These are phyloP conservation scores for Globisporangium uncinulatum DNA, from an alignment of 352 stramenopile species.

Conservation along the genomic window DNA sequence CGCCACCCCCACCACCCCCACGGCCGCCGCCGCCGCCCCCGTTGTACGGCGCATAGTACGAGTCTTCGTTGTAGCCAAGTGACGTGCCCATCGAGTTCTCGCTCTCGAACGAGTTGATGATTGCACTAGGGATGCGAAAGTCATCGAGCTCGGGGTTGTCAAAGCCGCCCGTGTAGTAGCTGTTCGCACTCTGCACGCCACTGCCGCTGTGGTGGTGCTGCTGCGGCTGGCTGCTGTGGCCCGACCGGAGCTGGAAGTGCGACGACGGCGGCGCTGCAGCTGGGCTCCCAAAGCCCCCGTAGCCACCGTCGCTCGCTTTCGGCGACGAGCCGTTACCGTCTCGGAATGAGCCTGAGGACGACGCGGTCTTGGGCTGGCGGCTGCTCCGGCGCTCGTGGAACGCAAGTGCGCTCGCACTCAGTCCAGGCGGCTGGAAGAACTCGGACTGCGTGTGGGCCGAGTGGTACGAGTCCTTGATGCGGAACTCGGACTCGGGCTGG, in stretches of 20 bases:
- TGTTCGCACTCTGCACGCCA: neutral
- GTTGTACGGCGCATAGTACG: slow-evolving; percentile 27
- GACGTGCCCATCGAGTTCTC: slow-evolving; percentile 53
- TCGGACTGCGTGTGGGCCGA: slow-evolving; percentile 21
- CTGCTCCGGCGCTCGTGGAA: slow-evolving; percentile 55
- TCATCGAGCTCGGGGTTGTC: slow-evolving; percentile 29
- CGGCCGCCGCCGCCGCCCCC: slow-evolving; percentile 26
- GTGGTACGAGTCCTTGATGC: slow-evolving; percentile 46
- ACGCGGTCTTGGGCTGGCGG: slow-evolving; percentile 52
- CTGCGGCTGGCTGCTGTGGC: neutral
- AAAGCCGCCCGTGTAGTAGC: slow-evolving; percentile 23
- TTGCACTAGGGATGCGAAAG: slow-evolving; percentile 29
- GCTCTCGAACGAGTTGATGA: slow-evolving; percentile 43
- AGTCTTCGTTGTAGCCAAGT: slow-evolving; percentile 19
- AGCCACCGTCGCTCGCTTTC: slow-evolving; percentile 14
- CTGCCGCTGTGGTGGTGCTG: neutral
- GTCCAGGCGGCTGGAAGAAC: slow-evolving; percentile 34
- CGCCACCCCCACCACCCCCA: too few species aligned
- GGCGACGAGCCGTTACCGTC: slow-evolving; percentile 10
- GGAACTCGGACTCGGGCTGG: slow-evolving; percentile 35
- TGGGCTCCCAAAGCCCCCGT: slow-evolving; percentile 11
- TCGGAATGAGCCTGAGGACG: slow-evolving; percentile 45
- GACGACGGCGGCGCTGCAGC: neutral
- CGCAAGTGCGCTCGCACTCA: slow-evolving; percentile 56
- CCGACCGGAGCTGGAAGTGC: slow-evolving; percentile 4